Base-by-base conservation (phyloP, 2,329 filamentous ascomycete species). In the Exophiala lecanii-corni region DNA sequence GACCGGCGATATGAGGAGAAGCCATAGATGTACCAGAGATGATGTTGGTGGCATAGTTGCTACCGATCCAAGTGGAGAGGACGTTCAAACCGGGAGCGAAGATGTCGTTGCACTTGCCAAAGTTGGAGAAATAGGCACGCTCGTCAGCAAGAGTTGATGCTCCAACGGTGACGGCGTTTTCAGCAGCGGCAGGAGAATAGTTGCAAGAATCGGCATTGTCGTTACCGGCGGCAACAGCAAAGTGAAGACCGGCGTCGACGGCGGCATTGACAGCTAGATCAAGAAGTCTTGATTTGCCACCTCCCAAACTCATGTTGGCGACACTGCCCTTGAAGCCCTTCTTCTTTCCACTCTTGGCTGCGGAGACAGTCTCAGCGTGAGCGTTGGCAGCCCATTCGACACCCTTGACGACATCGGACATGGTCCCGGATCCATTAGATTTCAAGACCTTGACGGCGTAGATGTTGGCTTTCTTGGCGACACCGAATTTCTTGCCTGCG, bases 61-160 rank as follows among this genome's bases (percentile, higher is more conserved):
- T 91, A 65, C 94, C 92, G 60, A 94, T 95, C 92, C 92, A 98
- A 67, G 92, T 97, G 55, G 92, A 98, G 60, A 87, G 80, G 61
- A 98, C 95, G 82, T 89, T 95, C 61, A 96, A 78, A 63, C 92
- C 92, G 49, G 92, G 92, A 53, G 89, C 92, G 62, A 98, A 98
- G 77, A 98, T 95, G 71, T 98, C 92, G 67, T 91, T 95, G 80
- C 92, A 98, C 20, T 39, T 44, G 69, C 92, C 92, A 70, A 83
- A 97, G 86, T 98, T 98, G 81, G 94, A 98, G 82, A 98, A 98
- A 81, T 97, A 98, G 55, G 92, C 92, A 71, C 92, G 91, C 76
- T 88, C 87, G 65, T 98, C 92, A 61, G 84, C 81, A 48, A 98
- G 80, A 57, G 87, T 92, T 34, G 89, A 94, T 56, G 92, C 92